phyloP scores from a whole-genome alignment of 192 early-diverging fungal species.

The Kappamyces sp. region DNA sequence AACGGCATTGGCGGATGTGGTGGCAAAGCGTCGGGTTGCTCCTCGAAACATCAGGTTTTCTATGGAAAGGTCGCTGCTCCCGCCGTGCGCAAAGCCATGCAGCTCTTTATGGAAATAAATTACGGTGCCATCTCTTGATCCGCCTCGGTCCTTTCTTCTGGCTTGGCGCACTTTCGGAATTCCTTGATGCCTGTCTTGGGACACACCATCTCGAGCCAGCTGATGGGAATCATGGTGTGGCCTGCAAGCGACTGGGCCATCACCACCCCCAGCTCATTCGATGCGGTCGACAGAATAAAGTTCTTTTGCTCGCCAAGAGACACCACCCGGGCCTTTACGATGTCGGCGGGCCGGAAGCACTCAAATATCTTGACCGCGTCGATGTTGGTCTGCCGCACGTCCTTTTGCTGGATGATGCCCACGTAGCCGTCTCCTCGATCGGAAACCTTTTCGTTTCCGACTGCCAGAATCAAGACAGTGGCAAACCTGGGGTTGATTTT shows the following conservation, averaged over 20 bases:
- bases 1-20: too few species aligned
- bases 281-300: conserved; percentile 86
- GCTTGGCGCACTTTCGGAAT: conserved; percentile 93
- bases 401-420: conserved; percentile 85
- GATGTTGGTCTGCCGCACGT: conserved; percentile 89
- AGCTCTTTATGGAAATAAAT: conserved; percentile 1
- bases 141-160: conserved; percentile 30
- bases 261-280: conserved; percentile 90
- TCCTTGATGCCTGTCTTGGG: conserved; percentile 80
- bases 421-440: conserved; percentile 76
- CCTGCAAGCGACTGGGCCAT: conserved; percentile 63
- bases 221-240: conserved; percentile 83
- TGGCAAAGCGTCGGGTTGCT: too few species aligned
- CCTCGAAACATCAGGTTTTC: too few species aligned
- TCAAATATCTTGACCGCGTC: conserved; percentile 89
- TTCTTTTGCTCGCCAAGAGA: conserved; percentile 89
- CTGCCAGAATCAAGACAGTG: conserved; percentile 86
- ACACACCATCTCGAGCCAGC: conserved; percentile 98
- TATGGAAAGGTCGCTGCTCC: too few species aligned
- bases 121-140: neutral
- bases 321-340: conserved; percentile 69
- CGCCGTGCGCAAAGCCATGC: too few species aligned
- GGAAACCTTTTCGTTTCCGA: conserved; percentile 47
- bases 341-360: conserved; percentile 90
- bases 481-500: conserved; percentile 87